Evolutionary conservation across 2,329 filamentous ascomycete genomes (phyloP), one percentile per base, ranked within the genome.

Genomic region (Exophiala dermatitidis): DNA sequence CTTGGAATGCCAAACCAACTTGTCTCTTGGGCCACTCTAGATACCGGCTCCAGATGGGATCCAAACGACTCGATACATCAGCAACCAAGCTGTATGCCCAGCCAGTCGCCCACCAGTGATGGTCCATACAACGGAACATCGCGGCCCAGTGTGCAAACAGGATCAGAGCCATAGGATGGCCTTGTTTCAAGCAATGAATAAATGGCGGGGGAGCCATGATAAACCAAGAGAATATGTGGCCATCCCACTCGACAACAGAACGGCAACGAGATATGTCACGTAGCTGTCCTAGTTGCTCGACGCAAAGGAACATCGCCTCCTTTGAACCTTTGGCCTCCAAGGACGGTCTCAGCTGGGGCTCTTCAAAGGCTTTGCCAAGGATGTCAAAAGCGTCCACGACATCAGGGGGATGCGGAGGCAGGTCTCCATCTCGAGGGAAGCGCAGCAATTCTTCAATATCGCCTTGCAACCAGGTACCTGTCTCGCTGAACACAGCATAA

Each of bases 71-170:
- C 2, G 58, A 59, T n/a, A 61, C 53, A 44, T 62, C 61, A 31
- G 53, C 45, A 2, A 63, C 60, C 36, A 63, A 51, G 28, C 50
- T 60, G 50, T 62, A 59, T n/a, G 57, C 56, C 61, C 61, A 63
- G 28, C 61, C 61, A 5, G 54, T 54, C 7, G 60, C 61, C 61
- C 61, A 63, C 61, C 61, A 63, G 34, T 62, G 57, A 50, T 63
- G 61, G 49, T 63, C 61, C 53, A 63, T 61, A 47, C 60, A 62
- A 9, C 58, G 48, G 36, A 63, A 60, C 36, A 50, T 55, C 5
- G 58, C 61, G 26, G 60, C 58, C 61, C 61, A 63, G 38, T 62
- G 56, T 12, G 60, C 58, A 46, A 63, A 61, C 6, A 63, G 45
- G 10, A 54, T 57, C 38, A 63, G 47, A 9, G 61, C 58, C 42